phyloP scores from a whole-genome alignment of 495 filamentous ascomycete species.

The Xylaria bambusicola region DNA sequence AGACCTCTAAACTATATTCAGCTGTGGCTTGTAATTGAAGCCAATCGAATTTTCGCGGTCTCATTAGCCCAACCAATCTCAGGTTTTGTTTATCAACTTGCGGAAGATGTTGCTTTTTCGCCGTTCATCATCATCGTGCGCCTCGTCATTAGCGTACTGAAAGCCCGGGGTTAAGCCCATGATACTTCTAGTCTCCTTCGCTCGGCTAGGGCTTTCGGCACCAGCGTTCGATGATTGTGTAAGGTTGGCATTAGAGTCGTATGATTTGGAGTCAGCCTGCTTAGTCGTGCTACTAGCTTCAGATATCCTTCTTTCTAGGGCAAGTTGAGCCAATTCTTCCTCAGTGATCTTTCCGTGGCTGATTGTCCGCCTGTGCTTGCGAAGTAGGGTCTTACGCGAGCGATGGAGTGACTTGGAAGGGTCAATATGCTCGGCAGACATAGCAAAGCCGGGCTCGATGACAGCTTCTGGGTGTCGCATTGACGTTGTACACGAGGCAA shows the following conservation, averaged over 20 bases:
- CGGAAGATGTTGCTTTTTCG: conserved; percentile 26
- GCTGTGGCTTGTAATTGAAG: neutral
- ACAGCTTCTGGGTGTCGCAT: conserved; percentile 34
- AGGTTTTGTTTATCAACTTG: conserved; percentile 12
- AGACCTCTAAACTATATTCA: neutral
- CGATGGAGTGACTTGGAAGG: conserved; percentile 30
- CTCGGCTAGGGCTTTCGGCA: neutral
- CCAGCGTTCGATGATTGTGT: neutral
- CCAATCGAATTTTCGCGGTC: too few relatives aligned
- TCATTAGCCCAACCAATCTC: neutral
- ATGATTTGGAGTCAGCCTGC: neutral
- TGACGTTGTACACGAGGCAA: conserved; percentile 32
- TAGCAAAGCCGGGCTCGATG: conserved; percentile 28
- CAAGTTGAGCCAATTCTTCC: neutral
- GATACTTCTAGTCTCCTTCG: neutral
- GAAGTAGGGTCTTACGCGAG: conserved; percentile 28
- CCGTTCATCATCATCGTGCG: conserved; percentile 19
- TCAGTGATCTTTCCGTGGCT: conserved; percentile 24
- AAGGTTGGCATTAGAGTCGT: neutral
- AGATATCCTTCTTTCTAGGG: conserved; percentile 4
- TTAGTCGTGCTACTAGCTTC: conserved; percentile 20
- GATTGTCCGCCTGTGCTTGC: conserved; percentile 29
- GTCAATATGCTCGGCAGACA: conserved; percentile 35
- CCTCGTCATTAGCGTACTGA: conserved; percentile 12
- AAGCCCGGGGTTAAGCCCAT: conserved; percentile 1